Percentiles rank a stretch among this genome's conserved stretches.
Evolutionary conservation across 768 basidiomycete genomes (phyloP).

Genomic region (Phaeolepiota aurea): DNA sequence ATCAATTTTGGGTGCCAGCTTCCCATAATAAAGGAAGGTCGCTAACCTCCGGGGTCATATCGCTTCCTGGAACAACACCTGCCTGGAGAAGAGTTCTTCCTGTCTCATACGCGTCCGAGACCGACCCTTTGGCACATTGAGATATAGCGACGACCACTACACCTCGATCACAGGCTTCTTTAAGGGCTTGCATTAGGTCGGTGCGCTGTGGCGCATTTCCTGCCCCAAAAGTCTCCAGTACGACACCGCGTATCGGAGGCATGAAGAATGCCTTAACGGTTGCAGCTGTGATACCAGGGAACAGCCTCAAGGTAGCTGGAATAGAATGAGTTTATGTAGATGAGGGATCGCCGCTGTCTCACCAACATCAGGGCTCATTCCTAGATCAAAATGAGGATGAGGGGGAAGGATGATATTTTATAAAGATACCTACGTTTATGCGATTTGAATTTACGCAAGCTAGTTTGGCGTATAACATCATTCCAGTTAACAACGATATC

Average conservation of each 20-base stretch:
- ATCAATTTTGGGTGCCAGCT: neutral
- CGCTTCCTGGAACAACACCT: conserved; percentile 80
- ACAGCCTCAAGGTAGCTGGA: conserved; percentile 72
- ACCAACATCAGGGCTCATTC: conserved; percentile 79
- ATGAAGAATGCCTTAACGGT: conserved; percentile 72
- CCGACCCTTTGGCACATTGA: conserved; percentile 82
- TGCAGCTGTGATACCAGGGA: conserved; percentile 75
- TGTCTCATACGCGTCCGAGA: conserved; percentile 78
- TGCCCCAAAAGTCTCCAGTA: conserved; percentile 87
- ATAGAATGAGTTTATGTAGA: conserved; percentile 1
- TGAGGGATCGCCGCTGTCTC: conserved; percentile 14
- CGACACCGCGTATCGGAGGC: conserved; percentile 70
- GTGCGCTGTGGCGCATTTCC: conserved; percentile 85
- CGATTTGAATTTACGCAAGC: conserved; percentile 66
- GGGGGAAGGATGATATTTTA: too few species aligned
- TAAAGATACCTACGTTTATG: conserved; percentile 52
- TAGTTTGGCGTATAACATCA: conserved; percentile 77
- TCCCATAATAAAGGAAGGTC: neutral
- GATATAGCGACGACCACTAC: conserved; percentile 88
- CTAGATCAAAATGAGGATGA: conserved; percentile 24
- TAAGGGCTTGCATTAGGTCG: conserved; percentile 69
- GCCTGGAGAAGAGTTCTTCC: conserved; percentile 58
- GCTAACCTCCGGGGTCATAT: conserved; percentile 92
- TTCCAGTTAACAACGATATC: conserved; percentile 88
- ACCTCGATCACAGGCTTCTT: conserved; percentile 75